Evolutionary conservation across 805 yeast genomes (phyloP).

Genomic region (Kluyveromyces siamensis): DNA sequence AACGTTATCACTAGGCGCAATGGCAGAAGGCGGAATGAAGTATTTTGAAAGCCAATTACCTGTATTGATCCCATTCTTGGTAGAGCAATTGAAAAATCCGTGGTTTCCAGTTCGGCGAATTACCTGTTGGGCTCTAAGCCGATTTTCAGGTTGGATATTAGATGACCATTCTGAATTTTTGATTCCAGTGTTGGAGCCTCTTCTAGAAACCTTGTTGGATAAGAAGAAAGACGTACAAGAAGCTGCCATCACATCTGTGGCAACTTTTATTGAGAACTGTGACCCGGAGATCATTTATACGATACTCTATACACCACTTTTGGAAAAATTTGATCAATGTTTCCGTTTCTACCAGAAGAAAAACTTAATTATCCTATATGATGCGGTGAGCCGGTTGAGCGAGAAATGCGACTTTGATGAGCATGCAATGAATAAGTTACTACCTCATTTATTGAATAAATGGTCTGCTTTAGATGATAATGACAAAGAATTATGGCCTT

Average conservation of each 20-base stretch:
- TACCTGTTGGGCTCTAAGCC: conserved; percentile 89
- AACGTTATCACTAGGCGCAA: conserved; percentile 90
- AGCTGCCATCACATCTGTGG: conserved; percentile 81
- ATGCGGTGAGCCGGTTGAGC: conserved; percentile 82
- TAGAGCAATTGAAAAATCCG: conserved; percentile 63
- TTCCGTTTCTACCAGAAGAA: conserved; percentile 72
- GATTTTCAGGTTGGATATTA: conserved; percentile 78
- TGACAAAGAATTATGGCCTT: conserved; percentile 83
- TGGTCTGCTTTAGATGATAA: conserved; percentile 73
- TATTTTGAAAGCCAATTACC: conserved; percentile 66
- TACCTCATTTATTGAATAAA: conserved; percentile 75
- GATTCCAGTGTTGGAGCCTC: conserved; percentile 67
- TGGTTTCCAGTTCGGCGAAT: conserved; percentile 88
- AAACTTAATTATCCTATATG: conserved; percentile 75
- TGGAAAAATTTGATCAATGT: conserved; percentile 64
- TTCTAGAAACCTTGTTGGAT: conserved; percentile 70
- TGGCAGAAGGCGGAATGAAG: conserved; percentile 80
- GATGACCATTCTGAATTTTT: conserved; percentile 62
- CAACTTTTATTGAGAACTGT: conserved; percentile 72
- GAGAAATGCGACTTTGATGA: conserved; percentile 58
- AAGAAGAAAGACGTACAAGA: conserved; percentile 89
- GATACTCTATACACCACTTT: conserved; percentile 50
- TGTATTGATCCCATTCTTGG: conserved; percentile 72
- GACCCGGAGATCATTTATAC: conserved; percentile 54
- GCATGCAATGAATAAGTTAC: conserved; percentile 46